Evolutionary conservation across 2,329 filamentous ascomycete genomes (phyloP), one percentile per base, ranked within the genome.

Genomic region (Cadophora luteo-olivacea): DNA sequence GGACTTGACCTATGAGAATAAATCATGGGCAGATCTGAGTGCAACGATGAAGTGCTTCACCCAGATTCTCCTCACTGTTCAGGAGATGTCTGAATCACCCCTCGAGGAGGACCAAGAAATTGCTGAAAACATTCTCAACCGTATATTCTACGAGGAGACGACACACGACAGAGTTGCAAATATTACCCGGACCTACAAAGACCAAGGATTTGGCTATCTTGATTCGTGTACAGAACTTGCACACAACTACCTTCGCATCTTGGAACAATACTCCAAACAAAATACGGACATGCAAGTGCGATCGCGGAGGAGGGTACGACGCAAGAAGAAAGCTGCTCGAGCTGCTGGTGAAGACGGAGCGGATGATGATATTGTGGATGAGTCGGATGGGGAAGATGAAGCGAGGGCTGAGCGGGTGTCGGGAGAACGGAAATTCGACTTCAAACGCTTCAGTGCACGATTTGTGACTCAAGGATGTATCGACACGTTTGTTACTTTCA

Each of bases 81-180:
- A 97, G 75, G 93, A 97, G 70, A 98, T 99, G 94, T 85, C 90
- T 1, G 89, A 92, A 58, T 96, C 93, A 0, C 86, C 87, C 0
- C 86, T 92, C 36, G 94, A 97, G 71, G 94, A 97, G n/a, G 93
- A 99, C 73, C 92, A 97, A 77, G 96, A 98, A 75, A 98, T 99
- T 78, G 95, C 96, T 0, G 95, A 99, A 78, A 99, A 99, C 74
- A 97, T 97, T 14, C 88, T 97, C 64, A 97, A 92, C 75, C 92
- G 95, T 70, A 93, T 99, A n/a, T 99, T 99, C 79, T 99, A 99
- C 81, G 96, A 99, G 80, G 94, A 98, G 77, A 88, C 92, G 0
- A 97, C 94, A 0, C 94, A 99, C 76, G 95, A 99, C 70, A 86
- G 92, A 29, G 87, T 99, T 63, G 87, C 95, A 36, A 87, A 89